Evolutionary conservation across 2,329 filamentous ascomycete species (phyloP).

Genomic region (Hypoxylon sp.): DNA sequence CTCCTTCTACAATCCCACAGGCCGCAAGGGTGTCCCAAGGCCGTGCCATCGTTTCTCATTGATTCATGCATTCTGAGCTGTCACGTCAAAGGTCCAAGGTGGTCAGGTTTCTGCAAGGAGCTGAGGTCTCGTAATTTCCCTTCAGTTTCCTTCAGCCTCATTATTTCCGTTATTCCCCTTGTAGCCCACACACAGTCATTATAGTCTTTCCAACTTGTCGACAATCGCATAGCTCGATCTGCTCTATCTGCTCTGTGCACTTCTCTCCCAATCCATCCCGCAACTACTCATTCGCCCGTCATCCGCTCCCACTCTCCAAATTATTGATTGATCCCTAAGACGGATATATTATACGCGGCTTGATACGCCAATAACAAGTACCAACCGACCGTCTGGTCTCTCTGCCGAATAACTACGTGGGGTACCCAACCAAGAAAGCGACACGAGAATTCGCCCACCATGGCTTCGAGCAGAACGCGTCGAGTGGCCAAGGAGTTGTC

Average conservation of each 20-base stretch:
- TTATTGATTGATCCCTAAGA: too few relatives aligned
- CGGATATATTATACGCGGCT: too few relatives aligned
- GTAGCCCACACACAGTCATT: neutral
- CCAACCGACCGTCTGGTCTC: neutral
- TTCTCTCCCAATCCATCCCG: neutral
- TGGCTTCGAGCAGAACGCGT: constrained; percentile 68
- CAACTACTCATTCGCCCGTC: neutral
- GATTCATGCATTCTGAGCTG: constrained; percentile 31
- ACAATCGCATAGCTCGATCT: too few relatives aligned
- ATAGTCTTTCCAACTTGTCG: neutral
- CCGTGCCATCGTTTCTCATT: neutral
- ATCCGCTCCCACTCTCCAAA: neutral
- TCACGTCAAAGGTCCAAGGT: constrained; percentile 21
- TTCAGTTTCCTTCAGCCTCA: constrained; percentile 17
- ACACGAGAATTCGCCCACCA: constrained; percentile 51
- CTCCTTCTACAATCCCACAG: constrained; percentile 1
- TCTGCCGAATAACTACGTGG: neutral
- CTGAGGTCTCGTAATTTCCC: neutral
- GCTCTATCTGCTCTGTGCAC: neutral
- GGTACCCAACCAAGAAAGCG: neutral
- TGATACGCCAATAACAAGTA: constrained; percentile 7
- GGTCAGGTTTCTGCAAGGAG: constrained; percentile 23
- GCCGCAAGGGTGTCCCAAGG: constrained; percentile 6
- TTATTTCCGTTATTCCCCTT: constrained; percentile 5
- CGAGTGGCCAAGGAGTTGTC: constrained; percentile 82